phyloP scores from a whole-genome alignment of 768 basidiomycete species.

The Fistulinella prunicolor region DNA sequence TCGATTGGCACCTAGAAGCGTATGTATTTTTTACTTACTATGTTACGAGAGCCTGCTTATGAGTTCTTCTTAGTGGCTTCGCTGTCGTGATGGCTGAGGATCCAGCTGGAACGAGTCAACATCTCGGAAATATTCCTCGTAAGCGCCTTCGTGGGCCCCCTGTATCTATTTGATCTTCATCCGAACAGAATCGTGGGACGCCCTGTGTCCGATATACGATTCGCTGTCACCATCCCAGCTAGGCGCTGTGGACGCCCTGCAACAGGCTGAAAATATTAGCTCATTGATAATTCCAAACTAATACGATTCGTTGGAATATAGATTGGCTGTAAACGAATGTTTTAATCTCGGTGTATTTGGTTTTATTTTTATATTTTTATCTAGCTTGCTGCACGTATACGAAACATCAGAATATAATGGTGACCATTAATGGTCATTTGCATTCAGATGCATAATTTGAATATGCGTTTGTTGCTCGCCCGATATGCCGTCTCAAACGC shows the following conservation, averaged over 20 bases:
- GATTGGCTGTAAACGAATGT: too few relatives aligned
- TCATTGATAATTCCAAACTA: conserved; percentile 14
- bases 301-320: background rate
- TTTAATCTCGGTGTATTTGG: too few relatives aligned
- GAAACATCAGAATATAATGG: too few relatives aligned
- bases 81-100: conserved; percentile 31
- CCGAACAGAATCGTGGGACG: conserved; percentile 22
- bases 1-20: conserved; percentile 31
- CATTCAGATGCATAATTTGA: too few relatives aligned
- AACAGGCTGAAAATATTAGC: conserved; percentile 21
- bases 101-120: conserved; percentile 2
- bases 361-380: too few relatives aligned
- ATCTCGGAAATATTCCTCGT: conserved; percentile 20
- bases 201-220: conserved; percentile 25
- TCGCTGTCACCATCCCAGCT: conserved; percentile 19
- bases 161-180: background rate
- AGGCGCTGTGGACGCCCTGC: conserved; percentile 15
- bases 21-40: too few relatives aligned
- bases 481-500: too few relatives aligned
- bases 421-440: too few relatives aligned
- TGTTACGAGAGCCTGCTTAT: background rate
- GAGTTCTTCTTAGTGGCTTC: conserved; percentile 17
- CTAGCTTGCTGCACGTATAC: too few relatives aligned
- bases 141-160: background rate
- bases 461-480: too few relatives aligned